Evolutionary conservation across 75 land plant species (phyloP), one percentile per base, ranked within the genome.

Genomic region (Cunninghamia lanceolata): DNA sequence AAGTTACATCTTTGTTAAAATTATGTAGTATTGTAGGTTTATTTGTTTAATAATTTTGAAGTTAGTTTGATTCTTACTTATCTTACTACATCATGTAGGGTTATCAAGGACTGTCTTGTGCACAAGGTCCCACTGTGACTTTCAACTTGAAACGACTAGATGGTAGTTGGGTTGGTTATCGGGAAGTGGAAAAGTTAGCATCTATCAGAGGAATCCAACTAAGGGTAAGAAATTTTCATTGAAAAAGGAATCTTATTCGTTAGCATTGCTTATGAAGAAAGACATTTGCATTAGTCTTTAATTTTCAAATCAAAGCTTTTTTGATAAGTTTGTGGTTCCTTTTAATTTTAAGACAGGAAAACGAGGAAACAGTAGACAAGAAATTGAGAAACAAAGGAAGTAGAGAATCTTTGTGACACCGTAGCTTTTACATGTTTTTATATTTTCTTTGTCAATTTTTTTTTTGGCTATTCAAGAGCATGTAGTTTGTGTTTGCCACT

Each of bases 161-260:
- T 92, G 98, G 97, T 0, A 90, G 99, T 56, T 96, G 98, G 99
- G 71, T 95, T 89, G 99, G 99, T 86, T 90, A 94, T 80, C 90
- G 91, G 36, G 99, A 98, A 90, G 98, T 98, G 32, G 99, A 98
- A 89, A 95, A 98, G 54, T 88, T 98, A 87, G 99, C 99, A 71
- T 92, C 95, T 30, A 89, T 96, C 36, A 90, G 91, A 9, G 91
- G 92, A 45, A 95, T 98, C 74, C 96, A 98, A 74, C 47, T 98
- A 77, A 92, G 99, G 90, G 99, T 98, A 90, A 88, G 86, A 34
- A 36, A 75, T 43, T 66, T 8, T 45, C 82, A 80, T 43, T 80
- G 82, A 10, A 9, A 13, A 0, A 80, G 46, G 36, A 28, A 50
- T 35, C 32, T 85, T 66, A 77, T 85, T 43, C 28, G 50, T 43